These are phyloP conservation scores for Kodamaea laetipori DNA, from an alignment of 805 yeast species.

Conservation along the genomic window DNA sequence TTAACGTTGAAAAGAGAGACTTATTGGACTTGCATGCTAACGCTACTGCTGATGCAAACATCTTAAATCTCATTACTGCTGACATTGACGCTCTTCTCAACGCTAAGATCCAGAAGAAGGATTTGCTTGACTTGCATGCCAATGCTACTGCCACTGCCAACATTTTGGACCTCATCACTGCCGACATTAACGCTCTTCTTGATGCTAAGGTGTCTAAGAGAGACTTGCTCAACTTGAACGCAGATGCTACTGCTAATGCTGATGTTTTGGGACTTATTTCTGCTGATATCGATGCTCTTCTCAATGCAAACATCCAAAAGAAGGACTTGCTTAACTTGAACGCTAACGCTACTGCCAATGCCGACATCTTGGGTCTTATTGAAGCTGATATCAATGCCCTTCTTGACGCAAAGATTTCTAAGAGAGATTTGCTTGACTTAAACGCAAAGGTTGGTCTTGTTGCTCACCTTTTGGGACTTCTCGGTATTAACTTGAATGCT, in stretches of 20 bases:
- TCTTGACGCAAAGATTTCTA: background rate
- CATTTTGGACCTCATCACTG: background rate
- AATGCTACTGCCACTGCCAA: conserved; percentile 4
- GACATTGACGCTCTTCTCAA: conserved; percentile 5
- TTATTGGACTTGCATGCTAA: conserved; percentile 1
- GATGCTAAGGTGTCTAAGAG: conserved; percentile 3
- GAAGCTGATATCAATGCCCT: conserved; percentile 5
- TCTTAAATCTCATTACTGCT: conserved; percentile 4
- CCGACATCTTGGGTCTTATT: conserved; percentile 8
- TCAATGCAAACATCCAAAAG: background rate
- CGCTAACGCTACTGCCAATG: conserved; percentile 4
- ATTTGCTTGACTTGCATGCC: conserved; percentile 3
- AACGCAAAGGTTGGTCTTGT: conserved; percentile 1
- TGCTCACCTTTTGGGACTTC: conserved; percentile 1
- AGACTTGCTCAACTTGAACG: conserved; percentile 5
- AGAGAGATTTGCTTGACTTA: conserved; percentile 9
- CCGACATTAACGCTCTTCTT: conserved; percentile 1
- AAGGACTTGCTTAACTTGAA: conserved; percentile 8
- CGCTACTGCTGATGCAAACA: background rate
- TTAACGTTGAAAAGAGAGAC: conserved; percentile 1
- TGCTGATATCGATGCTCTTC: conserved; percentile 1
- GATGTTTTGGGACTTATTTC: conserved; percentile 3
- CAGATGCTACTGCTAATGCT: conserved; percentile 2
- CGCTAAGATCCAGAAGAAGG: conserved; percentile 3
- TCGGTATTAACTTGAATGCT: conserved; percentile 5